Evolutionary conservation across 441 rosid species (phyloP).

Genomic region (Euphorbia celastroides): DNA sequence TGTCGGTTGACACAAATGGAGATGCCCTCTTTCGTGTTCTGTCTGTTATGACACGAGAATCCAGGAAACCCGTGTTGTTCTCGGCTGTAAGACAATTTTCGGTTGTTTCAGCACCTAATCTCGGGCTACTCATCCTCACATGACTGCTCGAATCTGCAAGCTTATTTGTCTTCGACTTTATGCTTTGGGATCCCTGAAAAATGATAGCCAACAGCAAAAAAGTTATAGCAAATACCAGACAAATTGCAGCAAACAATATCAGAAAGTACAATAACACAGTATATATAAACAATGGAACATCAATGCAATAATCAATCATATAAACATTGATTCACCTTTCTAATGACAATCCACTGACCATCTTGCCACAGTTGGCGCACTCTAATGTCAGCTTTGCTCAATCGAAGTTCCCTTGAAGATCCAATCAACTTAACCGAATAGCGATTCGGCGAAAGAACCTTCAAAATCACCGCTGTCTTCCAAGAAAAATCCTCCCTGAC

Average conservation of each 20-base stretch:
- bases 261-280: not conserved
- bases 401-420: constrained; percentile 28
- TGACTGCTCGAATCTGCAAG: constrained; percentile 20
- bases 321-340: constrained; percentile 38
- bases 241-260: not conserved
- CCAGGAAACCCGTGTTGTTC: constrained; percentile 27
- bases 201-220: not conserved
- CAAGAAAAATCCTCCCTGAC: constrained; percentile 46
- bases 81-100: constrained; percentile 15
- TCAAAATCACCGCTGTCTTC: constrained; percentile 49
- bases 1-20: constrained; percentile 29
- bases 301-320: not conserved
- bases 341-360: constrained; percentile 48
- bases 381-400: constrained; percentile 41
- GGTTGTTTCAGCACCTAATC: constrained; percentile 18
- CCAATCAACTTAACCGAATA: constrained; percentile 51
- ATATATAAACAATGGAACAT: not conserved
- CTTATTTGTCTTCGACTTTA: constrained; percentile 27
- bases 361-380: constrained; percentile 60
- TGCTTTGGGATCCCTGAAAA: constrained; percentile 29
- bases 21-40: constrained; percentile 39
- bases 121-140: constrained; percentile 15
- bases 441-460: constrained; percentile 28
- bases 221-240: constrained; percentile 15
- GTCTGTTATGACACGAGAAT: constrained; percentile 30